phyloP scores from a whole-genome alignment of 208 protist genomes.

The Vickermania ingenoplastis region DNA sequence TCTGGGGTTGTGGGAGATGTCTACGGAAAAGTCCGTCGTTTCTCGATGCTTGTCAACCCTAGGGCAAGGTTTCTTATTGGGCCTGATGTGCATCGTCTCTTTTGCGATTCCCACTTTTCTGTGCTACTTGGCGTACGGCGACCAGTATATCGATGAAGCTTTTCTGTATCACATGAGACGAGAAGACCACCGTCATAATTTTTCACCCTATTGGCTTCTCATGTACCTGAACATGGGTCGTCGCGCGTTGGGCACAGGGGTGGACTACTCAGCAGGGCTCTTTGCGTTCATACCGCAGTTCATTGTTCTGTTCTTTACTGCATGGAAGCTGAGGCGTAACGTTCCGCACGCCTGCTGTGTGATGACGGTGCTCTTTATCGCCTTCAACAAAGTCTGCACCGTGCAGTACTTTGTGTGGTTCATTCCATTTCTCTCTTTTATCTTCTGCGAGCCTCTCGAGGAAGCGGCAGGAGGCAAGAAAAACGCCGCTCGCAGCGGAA shows the following conservation, averaged over 20 bases:
- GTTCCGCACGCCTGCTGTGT: conserved; percentile 73
- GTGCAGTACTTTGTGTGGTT: conserved; percentile 96
- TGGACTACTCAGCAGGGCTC: conserved; percentile 44
- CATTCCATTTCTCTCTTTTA: conserved; percentile 71
- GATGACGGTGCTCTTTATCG: conserved; percentile 84
- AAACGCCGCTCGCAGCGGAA: not conserved
- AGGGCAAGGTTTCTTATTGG: conserved; percentile 24
- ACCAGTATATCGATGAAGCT: conserved; percentile 67
- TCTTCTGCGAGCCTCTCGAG: conserved; percentile 38
- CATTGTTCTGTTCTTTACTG: conserved; percentile 50
- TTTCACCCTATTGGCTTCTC: conserved; percentile 88
- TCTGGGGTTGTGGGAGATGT: conserved; percentile 45
- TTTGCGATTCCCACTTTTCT: conserved; percentile 41
- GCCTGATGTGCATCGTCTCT: conserved; percentile 26
- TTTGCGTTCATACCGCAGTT: conserved; percentile 84
- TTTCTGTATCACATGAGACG: conserved; percentile 76
- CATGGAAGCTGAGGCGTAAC: conserved; percentile 65
- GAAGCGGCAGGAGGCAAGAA: not conserved
- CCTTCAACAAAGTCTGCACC: conserved; percentile 93
- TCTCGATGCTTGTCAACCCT: not conserved
- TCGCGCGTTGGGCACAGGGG: conserved; percentile 28
- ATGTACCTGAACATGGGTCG: conserved; percentile 79
- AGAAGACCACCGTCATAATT: conserved; percentile 89
- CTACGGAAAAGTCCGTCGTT: conserved; percentile 1
- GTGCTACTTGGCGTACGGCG: conserved; percentile 56